Base-by-base conservation (phyloP, 805 yeast genomes). In the Limtongia smithiae region DNA sequence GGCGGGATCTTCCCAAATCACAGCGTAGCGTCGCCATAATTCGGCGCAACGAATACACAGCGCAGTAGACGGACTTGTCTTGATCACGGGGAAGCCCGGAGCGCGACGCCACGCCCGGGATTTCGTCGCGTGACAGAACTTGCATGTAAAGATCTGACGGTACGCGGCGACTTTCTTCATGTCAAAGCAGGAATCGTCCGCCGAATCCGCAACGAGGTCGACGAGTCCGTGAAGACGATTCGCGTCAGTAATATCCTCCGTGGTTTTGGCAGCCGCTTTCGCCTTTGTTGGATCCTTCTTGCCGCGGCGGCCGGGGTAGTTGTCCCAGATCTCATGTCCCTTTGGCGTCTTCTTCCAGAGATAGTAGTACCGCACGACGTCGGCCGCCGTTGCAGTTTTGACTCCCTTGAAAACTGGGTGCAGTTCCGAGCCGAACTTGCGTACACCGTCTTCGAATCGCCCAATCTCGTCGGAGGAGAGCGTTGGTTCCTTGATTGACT, bases 1-100 rank as follows among this genome's bases (percentile, higher is more conserved):
- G 21, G 68, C 58, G 0, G 96, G 96, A 30, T 79, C 80, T 57
- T 82, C 87, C 97, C 97, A 93, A 8, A 72, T 73, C 0, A 86
- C 81, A 0, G 89, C 96, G 65, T 91, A 91, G 34, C 94, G 71
- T 65, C 96, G 75, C 97, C 97, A 91, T 25, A 93, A 63, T 50
- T 85, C 75, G 0, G 96, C 96, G 70, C 98, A 91, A 46, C 97
- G 72, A 25, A 76, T 68, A 65, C 98, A 91, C 12, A 91, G 69
- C 0, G 89, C 96, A 14, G 80, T 68, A 1, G 69, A 60, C 4
- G 68, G 62, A 8, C 62, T 58, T 0, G 59, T 68, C 3, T 68
- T 65, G 11, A 73, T 71, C 3, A 66, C 66, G 2, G 72, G 69
- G 25, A 72, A 74, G 1, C 91, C 93, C 0, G 93, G 83, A 1